Base-by-base conservation (phyloP, 1,284 basidiomycete genomes). In the Fomitopsis pinicola region DNA sequence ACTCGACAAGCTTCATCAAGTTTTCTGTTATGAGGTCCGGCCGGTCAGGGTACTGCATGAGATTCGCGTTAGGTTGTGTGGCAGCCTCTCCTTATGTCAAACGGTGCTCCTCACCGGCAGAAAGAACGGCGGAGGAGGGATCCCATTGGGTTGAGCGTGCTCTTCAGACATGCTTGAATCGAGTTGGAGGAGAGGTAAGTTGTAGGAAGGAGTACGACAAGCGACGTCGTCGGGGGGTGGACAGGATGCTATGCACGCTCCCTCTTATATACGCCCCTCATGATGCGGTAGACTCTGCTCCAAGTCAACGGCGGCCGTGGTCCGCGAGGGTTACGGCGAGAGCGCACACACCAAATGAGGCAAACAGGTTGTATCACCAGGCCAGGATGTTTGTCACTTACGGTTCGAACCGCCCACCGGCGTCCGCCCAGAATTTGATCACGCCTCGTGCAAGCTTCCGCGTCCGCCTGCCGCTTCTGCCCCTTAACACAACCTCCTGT, bases 21-120 rank as follows among this genome's bases (percentile, higher is more conserved):
- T 87, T 87, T 36, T 76, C 75, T 0, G 86, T 88, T 66, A 88
- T 81, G 61, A 77, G 78, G 45, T 86, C 84, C 12, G 82, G 76
- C 28, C 68, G 75, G 62, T 84, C 79, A 42, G 83, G 83, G 42
- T 79, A 76, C 82, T 84, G 55, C 42, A 44, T n/a, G 14, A 28
- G 26, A 55, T 40, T 10, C 38, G 5, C 28, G 52, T 28, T 33
- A 50, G 28, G 42, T 8, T 22, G 1, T 10, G 45, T 53, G 22
- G 22, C 22, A 33, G 30, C 30, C 8, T 33, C 30, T 5, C 8
- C 30, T 2, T 33, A 33, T 33, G 30, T 8, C 30, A 33, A 33
- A 33, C 30, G 52, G 9, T 28, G 30, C 72, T 2, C 22, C 22
- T 52, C 59, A 75, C 73, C 54, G 74, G 73, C 6, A 75, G 62